A percentile compares a stretch with the other conserved stretches of the same genome.
Evolutionary conservation across 176 grass and related monocot species (phyloP).

Genomic region (Saccharum officinarum): DNA sequence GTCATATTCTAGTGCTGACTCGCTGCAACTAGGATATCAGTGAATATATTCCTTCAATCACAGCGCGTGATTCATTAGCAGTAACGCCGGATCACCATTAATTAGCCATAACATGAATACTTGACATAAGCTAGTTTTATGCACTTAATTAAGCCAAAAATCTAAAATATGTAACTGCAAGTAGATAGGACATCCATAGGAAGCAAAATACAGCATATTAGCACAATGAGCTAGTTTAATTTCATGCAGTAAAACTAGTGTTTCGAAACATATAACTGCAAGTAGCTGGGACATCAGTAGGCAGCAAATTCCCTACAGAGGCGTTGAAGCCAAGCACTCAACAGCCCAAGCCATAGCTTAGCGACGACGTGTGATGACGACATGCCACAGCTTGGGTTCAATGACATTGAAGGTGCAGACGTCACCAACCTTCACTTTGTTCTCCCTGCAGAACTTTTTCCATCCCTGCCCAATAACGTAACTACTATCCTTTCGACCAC

Average conservation of each 20-base stretch:
- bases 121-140: not conserved
- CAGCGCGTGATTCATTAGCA: too few relatives aligned
- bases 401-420: conserved; percentile 28
- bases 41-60: too few relatives aligned
- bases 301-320: not conserved
- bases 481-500: not conserved
- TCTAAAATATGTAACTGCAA: not conserved
- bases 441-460: conserved; percentile 18
- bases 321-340: not conserved
- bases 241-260: not conserved
- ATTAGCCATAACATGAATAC: too few relatives aligned
- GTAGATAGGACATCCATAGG: not conserved
- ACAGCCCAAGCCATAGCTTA: not conserved
- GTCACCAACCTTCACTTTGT: conserved; percentile 25
- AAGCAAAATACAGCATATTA: not conserved
- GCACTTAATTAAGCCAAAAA: not conserved
- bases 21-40: too few relatives aligned
- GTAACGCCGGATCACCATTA: too few relatives aligned
- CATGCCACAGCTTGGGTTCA: conserved; percentile 4
- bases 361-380: not conserved
- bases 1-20: too few relatives aligned
- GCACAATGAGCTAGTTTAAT: not conserved
- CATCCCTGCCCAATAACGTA: not conserved
- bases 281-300: not conserved
- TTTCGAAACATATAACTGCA: not conserved